phyloP scores from a whole-genome alignment of 495 filamentous ascomycete genomes.

The Astrothelium macrocarpum region DNA sequence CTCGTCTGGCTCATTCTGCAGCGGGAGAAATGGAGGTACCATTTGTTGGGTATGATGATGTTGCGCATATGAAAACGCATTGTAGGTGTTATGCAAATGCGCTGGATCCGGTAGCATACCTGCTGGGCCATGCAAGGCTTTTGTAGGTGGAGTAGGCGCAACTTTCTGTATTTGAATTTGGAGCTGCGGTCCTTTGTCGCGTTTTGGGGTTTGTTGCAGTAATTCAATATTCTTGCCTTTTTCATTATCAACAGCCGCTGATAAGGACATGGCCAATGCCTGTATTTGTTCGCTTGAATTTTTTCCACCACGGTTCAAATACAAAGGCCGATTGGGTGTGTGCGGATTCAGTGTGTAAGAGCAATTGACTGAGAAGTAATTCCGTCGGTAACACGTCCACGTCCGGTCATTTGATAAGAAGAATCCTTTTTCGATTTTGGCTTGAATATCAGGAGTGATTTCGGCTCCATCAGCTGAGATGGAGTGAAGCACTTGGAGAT shows the following conservation, averaged over 20 bases:
- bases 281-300: conserved; percentile 44
- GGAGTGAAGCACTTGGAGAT: conserved; percentile 53
- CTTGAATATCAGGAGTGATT: conserved; percentile 68
- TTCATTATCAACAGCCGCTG: conserved; percentile 71
- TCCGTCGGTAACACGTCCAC: conserved; percentile 94
- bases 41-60: background rate
- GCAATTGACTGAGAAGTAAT: conserved; percentile 87
- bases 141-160: conserved; percentile 51
- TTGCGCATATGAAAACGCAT: background rate
- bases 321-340: conserved; percentile 36
- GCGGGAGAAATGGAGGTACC: conserved; percentile 13
- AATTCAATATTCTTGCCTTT: conserved; percentile 73
- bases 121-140: conserved; percentile 17
- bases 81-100: background rate
- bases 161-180: conserved; percentile 65
- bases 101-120: background rate
- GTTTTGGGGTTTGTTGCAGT: conserved; percentile 89
- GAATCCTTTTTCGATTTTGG: conserved; percentile 87
- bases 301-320: conserved; percentile 29
- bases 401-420: conserved; percentile 73
- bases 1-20: conserved; percentile 27
- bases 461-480: conserved; percentile 41
- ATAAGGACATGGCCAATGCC: conserved; percentile 75
- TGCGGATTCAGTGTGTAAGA: conserved; percentile 60
- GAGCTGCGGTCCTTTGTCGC: conserved; percentile 81